These are phyloP conservation scores for Amesomyces nigricolor DNA, from an alignment of 2,329 filamentous ascomycete genomes.

Conservation along the genomic window DNA sequence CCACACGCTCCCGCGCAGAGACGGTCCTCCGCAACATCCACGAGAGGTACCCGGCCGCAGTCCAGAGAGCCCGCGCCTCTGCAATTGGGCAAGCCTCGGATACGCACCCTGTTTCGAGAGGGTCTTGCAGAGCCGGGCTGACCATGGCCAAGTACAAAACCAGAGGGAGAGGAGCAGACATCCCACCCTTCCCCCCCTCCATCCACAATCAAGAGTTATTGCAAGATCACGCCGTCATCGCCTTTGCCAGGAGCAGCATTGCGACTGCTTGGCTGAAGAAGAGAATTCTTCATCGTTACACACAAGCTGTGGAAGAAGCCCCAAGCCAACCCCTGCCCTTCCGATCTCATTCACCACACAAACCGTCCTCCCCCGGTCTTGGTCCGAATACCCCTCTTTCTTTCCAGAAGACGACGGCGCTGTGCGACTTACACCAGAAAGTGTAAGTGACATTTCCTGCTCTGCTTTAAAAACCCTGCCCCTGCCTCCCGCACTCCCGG, in stretches of 20 bases:
- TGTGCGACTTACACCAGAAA: slow-evolving; percentile 25
- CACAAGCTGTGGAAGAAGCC: slow-evolving; percentile 9
- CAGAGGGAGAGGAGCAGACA: slow-evolving; percentile 23
- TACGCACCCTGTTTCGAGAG: slow-evolving; percentile 21
- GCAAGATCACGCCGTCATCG: slow-evolving; percentile 18
- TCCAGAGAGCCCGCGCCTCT: slow-evolving; percentile 15
- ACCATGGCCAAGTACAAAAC: slow-evolving; percentile 23
- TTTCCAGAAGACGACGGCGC: slow-evolving; percentile 23
- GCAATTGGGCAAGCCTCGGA: slow-evolving; percentile 23
- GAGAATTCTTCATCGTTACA: neutral
- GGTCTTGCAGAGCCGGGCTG: slow-evolving; percentile 21
- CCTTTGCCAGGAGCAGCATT: slow-evolving; percentile 24
- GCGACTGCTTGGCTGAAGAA: slow-evolving; percentile 21
- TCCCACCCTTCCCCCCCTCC: slow-evolving; percentile 18
- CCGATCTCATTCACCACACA: slow-evolving; percentile 7
- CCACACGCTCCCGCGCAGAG: slow-evolving; percentile 20
- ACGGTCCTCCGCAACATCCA: slow-evolving; percentile 22
- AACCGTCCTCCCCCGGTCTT: slow-evolving; percentile 16
- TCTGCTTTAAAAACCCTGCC: slow-evolving; percentile 15
- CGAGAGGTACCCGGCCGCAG: slow-evolving; percentile 23
- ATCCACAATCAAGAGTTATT: slow-evolving; percentile 21
- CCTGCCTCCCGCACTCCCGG: slow-evolving; percentile 17
- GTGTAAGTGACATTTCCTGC: slow-evolving; percentile 25
- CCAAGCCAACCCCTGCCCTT: neutral
- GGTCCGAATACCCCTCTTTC: slow-evolving; percentile 24